A percentile compares a stretch with the other conserved stretches of the same genome.
These are phyloP conservation scores for Saururus chinensis DNA, from an alignment of 164 flowering plant genomes.

Conservation along the genomic window DNA sequence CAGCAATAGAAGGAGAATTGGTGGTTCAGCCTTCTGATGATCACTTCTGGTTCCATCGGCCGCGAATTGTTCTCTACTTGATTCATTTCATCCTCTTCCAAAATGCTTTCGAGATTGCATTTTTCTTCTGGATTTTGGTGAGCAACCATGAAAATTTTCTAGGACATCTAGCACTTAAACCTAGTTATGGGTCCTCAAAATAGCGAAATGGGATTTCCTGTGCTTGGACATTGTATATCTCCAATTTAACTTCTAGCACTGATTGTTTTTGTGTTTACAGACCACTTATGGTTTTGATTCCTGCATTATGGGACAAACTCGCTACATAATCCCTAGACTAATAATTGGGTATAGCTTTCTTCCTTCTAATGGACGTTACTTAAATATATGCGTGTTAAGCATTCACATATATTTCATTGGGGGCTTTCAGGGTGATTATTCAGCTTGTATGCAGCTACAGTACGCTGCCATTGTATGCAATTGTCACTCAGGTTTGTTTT, in stretches of 20 bases:
- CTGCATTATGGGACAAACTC: conserved; percentile 58
- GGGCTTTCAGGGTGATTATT: conserved; percentile 27
- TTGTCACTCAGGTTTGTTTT: conserved; percentile 49
- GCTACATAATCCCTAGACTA: conserved; percentile 50
- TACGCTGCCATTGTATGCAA: conserved; percentile 40
- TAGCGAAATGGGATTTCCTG: too few relatives aligned
- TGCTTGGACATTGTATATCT: too few relatives aligned
- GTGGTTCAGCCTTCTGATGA: conserved; percentile 66
- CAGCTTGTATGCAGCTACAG: conserved; percentile 32
- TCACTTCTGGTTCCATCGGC: conserved; percentile 64
- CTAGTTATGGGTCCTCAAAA: neutral
- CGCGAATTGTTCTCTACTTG: conserved; percentile 45
- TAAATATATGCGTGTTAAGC: neutral
- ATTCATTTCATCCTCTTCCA: conserved; percentile 74
- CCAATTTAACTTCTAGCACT: neutral
- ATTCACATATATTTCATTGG: conserved; percentile 1
- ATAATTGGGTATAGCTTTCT: conserved; percentile 41
- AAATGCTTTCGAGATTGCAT: conserved; percentile 70
- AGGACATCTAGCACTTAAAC: neutral
- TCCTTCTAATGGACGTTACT: neutral
- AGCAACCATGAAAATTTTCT: neutral
- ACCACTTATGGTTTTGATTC: conserved; percentile 37
- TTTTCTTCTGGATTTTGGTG: conserved; percentile 83
- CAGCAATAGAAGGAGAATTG: conserved; percentile 22
- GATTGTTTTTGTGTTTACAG: conserved; percentile 1